Evolutionary conservation across 2,329 filamentous ascomycete species (phyloP).

Genomic region (Laburnicola sp.): DNA sequence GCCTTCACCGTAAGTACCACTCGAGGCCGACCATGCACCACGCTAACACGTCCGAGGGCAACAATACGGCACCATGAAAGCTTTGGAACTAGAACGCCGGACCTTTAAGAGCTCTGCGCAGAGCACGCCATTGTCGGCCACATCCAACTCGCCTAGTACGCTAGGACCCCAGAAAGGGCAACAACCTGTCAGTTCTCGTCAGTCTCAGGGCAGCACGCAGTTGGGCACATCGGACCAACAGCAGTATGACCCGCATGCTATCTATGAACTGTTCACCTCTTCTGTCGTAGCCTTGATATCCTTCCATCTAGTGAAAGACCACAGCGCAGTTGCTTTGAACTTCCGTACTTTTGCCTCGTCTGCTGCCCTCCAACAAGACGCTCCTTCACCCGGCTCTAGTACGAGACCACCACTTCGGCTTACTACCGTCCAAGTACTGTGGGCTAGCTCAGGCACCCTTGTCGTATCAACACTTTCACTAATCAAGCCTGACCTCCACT

Average conservation of each 20-base stretch:
- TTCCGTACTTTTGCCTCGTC: conserved; percentile 42
- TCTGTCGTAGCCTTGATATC: conserved; percentile 43
- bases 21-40: no score
- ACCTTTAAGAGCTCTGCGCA: conserved; percentile 29
- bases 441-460: conserved; percentile 41
- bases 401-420: conserved; percentile 24
- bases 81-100: conserved; percentile 38
- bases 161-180: conserved; percentile 24
- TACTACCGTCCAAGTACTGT: conserved; percentile 37
- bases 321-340: conserved; percentile 40
- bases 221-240: conserved; percentile 23
- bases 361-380: conserved; percentile 14
- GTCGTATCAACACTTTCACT: conserved; percentile 37
- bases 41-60: conserved; percentile 35
- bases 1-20: conserved; percentile 32
- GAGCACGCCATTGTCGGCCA: conserved; percentile 19
- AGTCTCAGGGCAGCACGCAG: conserved; percentile 23
- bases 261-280: conserved; percentile 46
- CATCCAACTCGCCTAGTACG: conserved; percentile 25
- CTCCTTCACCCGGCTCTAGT: conserved; percentile 11
- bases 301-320: conserved; percentile 37
- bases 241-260: conserved; percentile 34
- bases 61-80: conserved; percentile 39
- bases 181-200: conserved; percentile 22
- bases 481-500: conserved; percentile 25